Evolutionary conservation across 305 asterid genomes (phyloP), one percentile per base, ranked within the genome.

Genomic region (Fraxinus dipetala): DNA sequence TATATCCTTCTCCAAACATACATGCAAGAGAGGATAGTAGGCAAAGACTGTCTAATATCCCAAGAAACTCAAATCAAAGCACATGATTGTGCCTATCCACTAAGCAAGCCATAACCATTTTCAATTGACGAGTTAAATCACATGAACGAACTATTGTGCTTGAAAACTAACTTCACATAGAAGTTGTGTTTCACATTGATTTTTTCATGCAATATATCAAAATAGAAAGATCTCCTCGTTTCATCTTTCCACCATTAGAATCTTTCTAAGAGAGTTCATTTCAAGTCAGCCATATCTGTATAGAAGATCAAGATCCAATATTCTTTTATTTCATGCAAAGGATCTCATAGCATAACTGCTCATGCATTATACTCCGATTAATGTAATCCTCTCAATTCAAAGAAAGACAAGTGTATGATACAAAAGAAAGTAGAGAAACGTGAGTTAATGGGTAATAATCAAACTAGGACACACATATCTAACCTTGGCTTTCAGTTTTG

Each of bases 61-160:
- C 77, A 83, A 78, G 73, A 67, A 76, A 67, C 24, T 74, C 63
- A 31, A 30, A 81, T 16, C 56, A 77, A 34, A 82, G 34, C 51
- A 72, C 45, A 43, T 30, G 18, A 48, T 45, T 38, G 22, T 40
- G 30, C 22, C 36, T 73, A 78, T 14, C 45, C 28, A 63, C 28
- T 74, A 75, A 77, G 11, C 73, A 65, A 65, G 40, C 32, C 56
- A 32, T 22, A n/a, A 48, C 20, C 36, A 6, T 22, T 54, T 74
- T 75, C 40, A 48, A 35, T 31, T 43, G 22, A 28, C n/a, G 78
- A 30, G 83, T 35, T 59, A 2, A 61, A 2, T 22, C 56, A 35
- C 14, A 34, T 14, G 18, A 79, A 43, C 13, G 11, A 24, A 30
- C 18, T 61, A 13, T 65, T 48, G 34, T 20, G 24, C 56, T 18